phyloP scores from a whole-genome alignment of 2,329 filamentous ascomycete genomes.

The Grosmannia huntii region DNA sequence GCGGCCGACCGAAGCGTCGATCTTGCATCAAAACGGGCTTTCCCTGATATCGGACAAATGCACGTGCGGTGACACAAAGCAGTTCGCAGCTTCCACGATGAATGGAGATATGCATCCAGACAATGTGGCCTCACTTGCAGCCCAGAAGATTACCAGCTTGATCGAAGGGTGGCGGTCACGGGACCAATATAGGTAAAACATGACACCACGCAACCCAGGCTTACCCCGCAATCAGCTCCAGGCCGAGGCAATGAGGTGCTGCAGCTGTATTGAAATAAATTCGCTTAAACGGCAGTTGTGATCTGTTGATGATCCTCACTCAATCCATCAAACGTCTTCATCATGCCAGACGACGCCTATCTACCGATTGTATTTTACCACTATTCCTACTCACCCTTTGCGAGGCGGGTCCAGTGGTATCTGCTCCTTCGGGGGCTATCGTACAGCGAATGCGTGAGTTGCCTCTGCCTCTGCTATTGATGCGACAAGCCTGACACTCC shows the following conservation, averaged over 20 bases:
- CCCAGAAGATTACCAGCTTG: too few species aligned
- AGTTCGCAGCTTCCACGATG: too few species aligned
- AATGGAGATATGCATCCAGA: too few species aligned
- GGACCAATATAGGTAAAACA: background rate
- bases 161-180: too few species aligned
- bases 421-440: slow-evolving; percentile 51
- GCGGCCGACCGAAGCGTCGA: background rate
- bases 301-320: background rate
- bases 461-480: background rate
- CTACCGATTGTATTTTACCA: slow-evolving; percentile 49
- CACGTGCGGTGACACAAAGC: too few species aligned
- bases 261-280: background rate
- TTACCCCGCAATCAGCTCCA: background rate
- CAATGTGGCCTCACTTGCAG: too few species aligned
- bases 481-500: background rate
- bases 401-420: slow-evolving; percentile 53
- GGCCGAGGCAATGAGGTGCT: background rate
- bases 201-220: background rate
- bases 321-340: background rate
- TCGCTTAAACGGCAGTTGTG: background rate
- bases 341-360: background rate
- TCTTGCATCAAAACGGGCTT: background rate
- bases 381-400: slow-evolving; percentile 53
- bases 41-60: background rate
- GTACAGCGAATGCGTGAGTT: slow-evolving; percentile 53